Conservation (phyloP, 2,329 filamentous ascomycete genomes). For the Zymoseptoria passerinii region DNA sequence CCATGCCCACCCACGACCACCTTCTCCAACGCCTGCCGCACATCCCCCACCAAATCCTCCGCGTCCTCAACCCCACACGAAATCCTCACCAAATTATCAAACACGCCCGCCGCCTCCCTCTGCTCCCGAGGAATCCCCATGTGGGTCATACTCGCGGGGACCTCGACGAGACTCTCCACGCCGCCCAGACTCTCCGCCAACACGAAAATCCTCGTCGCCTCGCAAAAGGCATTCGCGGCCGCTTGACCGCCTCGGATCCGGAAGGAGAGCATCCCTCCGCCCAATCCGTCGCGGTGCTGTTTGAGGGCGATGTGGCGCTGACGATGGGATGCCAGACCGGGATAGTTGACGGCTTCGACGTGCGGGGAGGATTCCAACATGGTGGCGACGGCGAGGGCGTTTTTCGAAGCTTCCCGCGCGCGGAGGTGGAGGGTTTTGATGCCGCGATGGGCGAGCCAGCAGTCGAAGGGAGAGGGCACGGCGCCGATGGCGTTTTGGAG, state of each 20-base stretch:
- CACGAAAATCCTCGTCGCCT: conserved; percentile 80
- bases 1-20: conserved; percentile 47
- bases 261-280: conserved; percentile 96
- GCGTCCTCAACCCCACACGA: conserved; percentile 93
- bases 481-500: conserved; percentile 96
- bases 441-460: conserved; percentile 94
- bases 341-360: conserved; percentile 90
- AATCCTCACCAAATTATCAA: conserved; percentile 84
- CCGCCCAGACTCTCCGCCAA: conserved; percentile 88
- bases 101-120: conserved; percentile 87
- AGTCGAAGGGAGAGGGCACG: conserved; percentile 89
- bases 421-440: conserved; percentile 94
- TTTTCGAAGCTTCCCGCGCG: conserved; percentile 72
- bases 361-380: conserved; percentile 71
- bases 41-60: conserved; percentile 73
- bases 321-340: conserved; percentile 77
- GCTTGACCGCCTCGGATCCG: conserved; percentile 77
- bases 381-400: conserved; percentile 68
- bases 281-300: conserved; percentile 90
- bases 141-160: conserved; percentile 95
- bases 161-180: conserved; percentile 83
- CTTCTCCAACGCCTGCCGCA: conserved; percentile 71
- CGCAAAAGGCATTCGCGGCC: conserved; percentile 88
- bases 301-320: conserved; percentile 76
- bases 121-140: conserved; percentile 86